Base-by-base conservation (phyloP, 805 yeast genomes). In the Sugiyamaella lignohabitans region DNA sequence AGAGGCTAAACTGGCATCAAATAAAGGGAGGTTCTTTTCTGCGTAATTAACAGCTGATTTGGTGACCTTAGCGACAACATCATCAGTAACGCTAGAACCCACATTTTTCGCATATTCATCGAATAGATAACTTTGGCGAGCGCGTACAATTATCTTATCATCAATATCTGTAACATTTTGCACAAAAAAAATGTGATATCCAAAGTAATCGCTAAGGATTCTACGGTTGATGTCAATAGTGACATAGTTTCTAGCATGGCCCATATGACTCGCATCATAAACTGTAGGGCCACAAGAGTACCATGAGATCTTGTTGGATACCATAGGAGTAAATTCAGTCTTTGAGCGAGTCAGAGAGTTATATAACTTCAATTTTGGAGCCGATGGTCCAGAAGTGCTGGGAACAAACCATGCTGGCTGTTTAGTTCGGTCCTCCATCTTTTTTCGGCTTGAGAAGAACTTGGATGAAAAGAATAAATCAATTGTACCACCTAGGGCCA, bases 91-190 rank as follows among this genome's bases (percentile, higher is more conserved):
- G 40, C 63, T 57, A 8, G 57, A 53, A 27, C 8, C 32, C 6
- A 59, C 54, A 23, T 60, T 58, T 19, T 59, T 54, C 11, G 71
- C 62, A 57, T 76, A 84, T 54, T 80, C 67, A 35, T 82, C 84
- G 59, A 84, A 89, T 29, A 93, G 69, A 64, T 82, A 81, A 58
- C 79, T 82, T 61, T 93, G 97, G 64, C 98, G 82, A 3, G 96
- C 98, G 50, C 96, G 84, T 38, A 93, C 69, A 58, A 93, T 93
- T 66, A 93, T 93, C 67, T 93, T 93, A 66, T 93, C 98, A 65
- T 93, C 98, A 51, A 93, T 88, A 65, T 93, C 98, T n/a, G 98
- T 93, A 49, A 93, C 97, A 62, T 93, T 93, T 69, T 93, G 98
- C 39, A 93, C 88, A 67, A 89, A 93, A 41, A 73, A 75, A 38